Conservation (phyloP, 1,139 yeast genomes). For the Yamadazyma atmosphaerica region DNA sequence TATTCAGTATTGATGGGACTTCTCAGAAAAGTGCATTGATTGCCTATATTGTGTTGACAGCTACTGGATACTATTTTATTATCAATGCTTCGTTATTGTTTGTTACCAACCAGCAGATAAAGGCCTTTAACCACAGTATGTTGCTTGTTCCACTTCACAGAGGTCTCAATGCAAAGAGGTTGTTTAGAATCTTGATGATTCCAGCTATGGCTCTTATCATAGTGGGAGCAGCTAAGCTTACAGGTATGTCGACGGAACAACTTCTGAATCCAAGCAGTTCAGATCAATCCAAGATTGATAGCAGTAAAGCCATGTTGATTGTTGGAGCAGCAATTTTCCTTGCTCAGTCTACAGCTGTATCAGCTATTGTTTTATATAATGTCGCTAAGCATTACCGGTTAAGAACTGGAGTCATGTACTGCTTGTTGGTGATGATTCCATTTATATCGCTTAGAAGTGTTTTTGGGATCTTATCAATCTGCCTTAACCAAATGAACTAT, state of each 20-base stretch:
- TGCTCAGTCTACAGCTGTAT: conserved; percentile 20
- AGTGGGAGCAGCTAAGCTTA: conserved; percentile 33
- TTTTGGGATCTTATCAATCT: neutral
- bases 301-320: conserved; percentile 30
- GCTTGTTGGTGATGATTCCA: conserved; percentile 5
- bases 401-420: conserved; percentile 58
- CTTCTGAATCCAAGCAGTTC: conserved; percentile 6
- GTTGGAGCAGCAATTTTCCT: conserved; percentile 35
- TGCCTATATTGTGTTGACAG: conserved; percentile 38
- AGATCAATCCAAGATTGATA: conserved; percentile 10
- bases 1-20: conserved; percentile 30
- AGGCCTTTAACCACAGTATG: neutral
- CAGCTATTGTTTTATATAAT: conserved; percentile 18
- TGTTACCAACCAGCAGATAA: conserved; percentile 27
- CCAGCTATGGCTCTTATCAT: conserved; percentile 36
- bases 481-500: conserved; percentile 10
- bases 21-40: conserved; percentile 32
- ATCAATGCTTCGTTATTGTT: conserved; percentile 29
- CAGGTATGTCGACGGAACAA: conserved; percentile 23
- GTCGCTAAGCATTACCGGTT: neutral
- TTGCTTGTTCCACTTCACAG: conserved; percentile 16
- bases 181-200: conserved; percentile 27
- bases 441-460: conserved; percentile 26
- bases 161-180: neutral
- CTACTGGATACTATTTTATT: conserved; percentile 40